Conservation (phyloP, 495 filamentous ascomycete species). For the Penicillium coprophilum region DNA sequence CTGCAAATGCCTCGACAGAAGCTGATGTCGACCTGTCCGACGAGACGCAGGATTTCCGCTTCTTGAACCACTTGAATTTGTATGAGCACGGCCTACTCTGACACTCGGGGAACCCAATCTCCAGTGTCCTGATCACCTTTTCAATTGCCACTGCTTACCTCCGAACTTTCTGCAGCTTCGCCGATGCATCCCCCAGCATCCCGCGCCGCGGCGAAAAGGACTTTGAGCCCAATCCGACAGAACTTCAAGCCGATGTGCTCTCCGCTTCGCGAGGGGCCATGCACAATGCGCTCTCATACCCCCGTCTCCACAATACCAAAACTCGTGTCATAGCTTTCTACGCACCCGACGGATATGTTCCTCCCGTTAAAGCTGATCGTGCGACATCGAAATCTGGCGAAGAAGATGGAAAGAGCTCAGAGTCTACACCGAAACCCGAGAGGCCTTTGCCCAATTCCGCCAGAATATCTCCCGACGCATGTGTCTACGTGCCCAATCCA, state of each 20-base stretch:
- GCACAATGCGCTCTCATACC: slow-evolving; percentile 78
- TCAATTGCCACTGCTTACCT: slow-evolving; percentile 9
- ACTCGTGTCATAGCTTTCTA: slow-evolving; percentile 55
- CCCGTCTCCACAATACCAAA: slow-evolving; percentile 62
- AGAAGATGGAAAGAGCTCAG: slow-evolving; percentile 18
- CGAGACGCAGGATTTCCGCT: slow-evolving; percentile 85
- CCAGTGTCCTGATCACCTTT: neutral
- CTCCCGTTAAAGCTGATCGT: slow-evolving; percentile 13
- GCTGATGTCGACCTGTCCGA: slow-evolving; percentile 69
- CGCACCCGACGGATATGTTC: slow-evolving; percentile 38
- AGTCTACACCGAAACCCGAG: slow-evolving; percentile 11
- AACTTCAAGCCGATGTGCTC: slow-evolving; percentile 71
- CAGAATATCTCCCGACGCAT: slow-evolving; percentile 37
- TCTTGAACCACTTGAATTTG: slow-evolving; percentile 61
- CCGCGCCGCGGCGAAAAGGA: slow-evolving; percentile 91
- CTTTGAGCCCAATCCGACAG: slow-evolving; percentile 89
- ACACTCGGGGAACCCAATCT: neutral
- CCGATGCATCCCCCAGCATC: slow-evolving; percentile 42
- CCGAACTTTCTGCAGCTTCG: slow-evolving; percentile 31
- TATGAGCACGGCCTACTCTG: slow-evolving; percentile 27
- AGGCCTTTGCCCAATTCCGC: slow-evolving; percentile 23
- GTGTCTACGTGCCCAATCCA: slow-evolving; percentile 44
- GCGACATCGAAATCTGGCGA: slow-evolving; percentile 13
- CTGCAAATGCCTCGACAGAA: slow-evolving; percentile 30
- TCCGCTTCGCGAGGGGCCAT: slow-evolving; percentile 82